Evolutionary conservation across 2,329 filamentous ascomycete genomes (phyloP).

Genomic region (Claviceps africana): DNA sequence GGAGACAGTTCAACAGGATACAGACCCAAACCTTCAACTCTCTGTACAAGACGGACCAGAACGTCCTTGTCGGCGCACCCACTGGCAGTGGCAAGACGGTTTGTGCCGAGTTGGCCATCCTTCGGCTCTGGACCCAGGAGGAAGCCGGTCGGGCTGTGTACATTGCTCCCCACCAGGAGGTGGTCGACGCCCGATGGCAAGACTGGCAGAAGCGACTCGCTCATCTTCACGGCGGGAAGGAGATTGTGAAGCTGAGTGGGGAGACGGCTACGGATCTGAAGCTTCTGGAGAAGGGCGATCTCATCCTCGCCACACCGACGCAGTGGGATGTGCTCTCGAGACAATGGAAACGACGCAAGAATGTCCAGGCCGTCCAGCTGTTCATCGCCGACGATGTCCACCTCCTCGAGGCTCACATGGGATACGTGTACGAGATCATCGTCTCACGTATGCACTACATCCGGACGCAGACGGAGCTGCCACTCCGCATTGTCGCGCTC

Average conservation of each 20-base stretch:
- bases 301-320: slow-evolving; percentile 79
- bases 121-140: slow-evolving; percentile 63
- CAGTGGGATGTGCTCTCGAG: slow-evolving; percentile 96
- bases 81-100: slow-evolving; percentile 94
- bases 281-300: slow-evolving; percentile 70
- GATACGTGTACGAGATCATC: slow-evolving; percentile 88
- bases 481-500: slow-evolving; percentile 75
- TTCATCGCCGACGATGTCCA: slow-evolving; percentile 95
- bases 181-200: slow-evolving; percentile 66
- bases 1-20: slow-evolving; percentile 88
- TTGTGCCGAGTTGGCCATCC: slow-evolving; percentile 84
- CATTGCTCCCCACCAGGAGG: slow-evolving; percentile 85
- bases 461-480: slow-evolving; percentile 69
- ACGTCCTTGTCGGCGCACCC: slow-evolving; percentile 83
- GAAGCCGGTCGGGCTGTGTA: slow-evolving; percentile 68
- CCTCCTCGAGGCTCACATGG: slow-evolving; percentile 72
- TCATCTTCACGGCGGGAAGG: slow-evolving; percentile 65
- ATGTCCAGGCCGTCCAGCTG: slow-evolving; percentile 76
- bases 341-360: slow-evolving; percentile 94
- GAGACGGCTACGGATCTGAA: slow-evolving; percentile 86
- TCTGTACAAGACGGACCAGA: slow-evolving; percentile 79
- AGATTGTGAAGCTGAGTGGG: slow-evolving; percentile 83
- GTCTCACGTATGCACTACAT: slow-evolving; percentile 98
- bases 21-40: slow-evolving; percentile 97
- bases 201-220: slow-evolving; percentile 75